Base-by-base conservation (phyloP, 805 yeast genomes). In the Candida xiaguanensis region DNA sequence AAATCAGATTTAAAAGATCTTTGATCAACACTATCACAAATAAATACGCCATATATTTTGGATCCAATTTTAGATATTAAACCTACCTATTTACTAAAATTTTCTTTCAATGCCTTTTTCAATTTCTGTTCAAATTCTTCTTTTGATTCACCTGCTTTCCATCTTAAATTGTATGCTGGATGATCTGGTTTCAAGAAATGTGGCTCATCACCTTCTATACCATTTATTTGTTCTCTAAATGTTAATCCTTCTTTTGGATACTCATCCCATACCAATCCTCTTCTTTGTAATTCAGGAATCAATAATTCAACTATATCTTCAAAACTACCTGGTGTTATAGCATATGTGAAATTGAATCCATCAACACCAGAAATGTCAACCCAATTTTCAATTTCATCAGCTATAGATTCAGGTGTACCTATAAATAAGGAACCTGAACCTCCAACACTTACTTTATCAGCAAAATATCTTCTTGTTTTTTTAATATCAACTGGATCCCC, bases 331-430 rank as follows among this genome's bases (percentile, higher is more conserved):
- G 69, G 71, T 15, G 55, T 47, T 5, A 63, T 51, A 1, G 72
- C 61, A 40, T 65, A 61, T 4, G 63, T 59, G 38, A 70, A 49
- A 41, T 70, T 70, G 49, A 69, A 67, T 1, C 75, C 75, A 46
- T 70, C 75, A 14, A 70, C 57, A 17, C 64, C 72, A 18, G 65
- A 55, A 14, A 57, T 52, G 12, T 61, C 60, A 3, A 62, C 65
- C 63, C 70, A 70, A 31, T 51, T 43, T 39, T 65, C 65, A 28
- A 70, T 52, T 44, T 59, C 56, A 38, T 68, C 69, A 5, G 70
- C 73, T 20, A 70, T 67, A 28, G 61, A 60, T 12, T 47, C 45
- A 5, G 69, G 56, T 8, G 60, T 55, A 1, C 75, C 75, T 23
- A 55, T 49, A 20, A 64, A 42, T 8, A 52, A 46, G n/a, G 54